Evolutionary conservation across 108 stramenopile genomes (phyloP), one percentile per base, ranked within the genome.

Genomic region (Stephanodiscus minutulus): DNA sequence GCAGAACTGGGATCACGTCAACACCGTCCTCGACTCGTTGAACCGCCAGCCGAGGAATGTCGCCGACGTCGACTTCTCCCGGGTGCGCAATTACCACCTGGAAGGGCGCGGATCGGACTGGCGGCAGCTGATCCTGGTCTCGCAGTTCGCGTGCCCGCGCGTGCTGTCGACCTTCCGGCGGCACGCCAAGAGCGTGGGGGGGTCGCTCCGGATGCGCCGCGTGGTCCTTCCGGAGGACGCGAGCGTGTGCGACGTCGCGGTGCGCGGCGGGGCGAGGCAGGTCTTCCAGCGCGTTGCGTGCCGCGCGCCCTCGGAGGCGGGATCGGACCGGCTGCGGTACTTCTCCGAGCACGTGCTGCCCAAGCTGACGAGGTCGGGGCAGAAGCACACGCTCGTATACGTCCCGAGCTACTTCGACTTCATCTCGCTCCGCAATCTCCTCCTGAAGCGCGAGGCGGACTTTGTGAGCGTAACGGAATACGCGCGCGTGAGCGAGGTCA

Each of bases 1-100:
- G 97, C 97, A 98, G 72, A 98, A 98, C 61, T 97, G 96, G 96
- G 96, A 96, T 75, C 96, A 97, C 72, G 90, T 96, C 31, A 87
- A 88, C 48, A 79, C 77, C 49, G 57, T 91, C 27, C 79, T 97
- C 31, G 67, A 64, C 12, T 64, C 75, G 12, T 70, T 96, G 47
- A 98, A 98, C 70, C 66, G 86, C 33, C 82, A 87, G 64, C 97
- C 97, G 8, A 71, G 74, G 48, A 88, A 94, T 27, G 85, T 84
- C 44, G 79, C 88, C 33, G 78, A 88, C 44, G 95, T 92, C 35
- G 97, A 98, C 69, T 98, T 97, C 82, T 91, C 91, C n/a, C 88
- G 97, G 10, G 95, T 98, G 11, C 77, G 96, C 41, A 85, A 90
- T 48, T 95, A 92, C 85, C 66, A 96, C 46, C 64, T 98, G 64